Base-by-base conservation (phyloP, 2,329 filamentous ascomycete species). In the Thelonectria blattea region DNA sequence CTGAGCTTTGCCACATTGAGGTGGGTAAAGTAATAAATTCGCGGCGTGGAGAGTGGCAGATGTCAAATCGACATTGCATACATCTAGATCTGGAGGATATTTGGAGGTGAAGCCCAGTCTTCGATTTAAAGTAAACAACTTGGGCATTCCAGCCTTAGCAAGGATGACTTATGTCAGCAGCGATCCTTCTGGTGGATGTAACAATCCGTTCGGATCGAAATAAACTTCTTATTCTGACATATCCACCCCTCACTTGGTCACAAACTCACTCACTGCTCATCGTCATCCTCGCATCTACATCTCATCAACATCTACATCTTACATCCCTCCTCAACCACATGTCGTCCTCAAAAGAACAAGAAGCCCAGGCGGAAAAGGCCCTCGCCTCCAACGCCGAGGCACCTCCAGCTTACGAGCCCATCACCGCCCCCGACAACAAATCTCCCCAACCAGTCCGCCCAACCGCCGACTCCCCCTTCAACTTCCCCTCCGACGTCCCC, bases 391-490 rank as follows among this genome's bases (percentile, higher is more conserved):
- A 43, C 15, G 41, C 48, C 1, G 52, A 60, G 18, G 58, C 58
- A 14, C 58, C 52, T 18, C 58, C 58, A 3, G 22, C 27, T 12
- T 60, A 60, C 34, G 52, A 49, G n/a, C 47, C 8, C 30, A 37
- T 27, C 27, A 45, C 43, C 53, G 27, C 17, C 15, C 32, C 10
- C 27, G 1, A n/a, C n/a, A 43, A 50, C 17, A 51, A 34, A n/a
- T 43, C 39, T 5, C 18, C 27, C 27, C 37, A 24, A 7, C 14
- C 24, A 3, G 52, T 34, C 11, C 30, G 60, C 0, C 77, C 76
- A 6, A 77, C 74, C 0, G 65, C 72, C 6, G 71, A 73, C 1
- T 63, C 70, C 2, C 78, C 79, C 1, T 80, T 80, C 65, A 72
- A 76, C 57, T 80, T 80, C 61, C 79, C 79, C 1, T 58, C 71